Conservation (phyloP, 1,139 yeast genomes). For the Hansenula anomala region DNA sequence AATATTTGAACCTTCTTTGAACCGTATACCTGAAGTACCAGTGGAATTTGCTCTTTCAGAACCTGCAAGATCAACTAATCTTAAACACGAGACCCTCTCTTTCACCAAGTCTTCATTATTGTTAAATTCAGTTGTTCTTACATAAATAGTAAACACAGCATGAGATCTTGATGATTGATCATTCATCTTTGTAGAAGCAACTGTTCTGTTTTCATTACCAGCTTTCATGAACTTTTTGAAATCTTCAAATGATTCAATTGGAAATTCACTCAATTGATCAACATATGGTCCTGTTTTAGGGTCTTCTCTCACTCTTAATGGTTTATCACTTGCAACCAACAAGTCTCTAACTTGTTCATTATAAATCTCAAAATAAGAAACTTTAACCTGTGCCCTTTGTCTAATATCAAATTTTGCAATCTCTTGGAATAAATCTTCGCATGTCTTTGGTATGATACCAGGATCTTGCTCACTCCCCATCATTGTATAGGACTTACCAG, state of each 20-base stretch:
- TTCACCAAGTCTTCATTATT: slow-evolving; percentile 44
- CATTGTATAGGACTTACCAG: slow-evolving; percentile 74
- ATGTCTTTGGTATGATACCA: slow-evolving; percentile 59
- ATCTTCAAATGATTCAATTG: slow-evolving; percentile 39
- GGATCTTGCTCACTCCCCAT: slow-evolving; percentile 52
- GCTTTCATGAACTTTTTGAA: slow-evolving; percentile 36
- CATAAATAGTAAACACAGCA: slow-evolving; percentile 62
- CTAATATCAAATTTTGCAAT: slow-evolving; percentile 33
- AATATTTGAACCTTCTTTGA: slow-evolving; percentile 71
- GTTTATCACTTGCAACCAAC: slow-evolving; percentile 28
- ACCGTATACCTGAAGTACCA: slow-evolving; percentile 59
- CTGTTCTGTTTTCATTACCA: slow-evolving; percentile 53
- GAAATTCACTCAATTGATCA: slow-evolving; percentile 51
- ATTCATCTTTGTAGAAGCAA: slow-evolving; percentile 69
- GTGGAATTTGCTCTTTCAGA: slow-evolving; percentile 66
- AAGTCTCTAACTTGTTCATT: slow-evolving; percentile 68
- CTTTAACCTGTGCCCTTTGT: slow-evolving; percentile 46
- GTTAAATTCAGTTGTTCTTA: slow-evolving; percentile 49
- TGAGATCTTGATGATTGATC: slow-evolving; percentile 72
- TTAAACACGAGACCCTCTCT: slow-evolving; percentile 51
- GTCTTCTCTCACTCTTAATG: slow-evolving; percentile 53
- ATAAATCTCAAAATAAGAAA: slow-evolving; percentile 68
- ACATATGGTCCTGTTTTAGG: slow-evolving; percentile 65
- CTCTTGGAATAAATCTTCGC: slow-evolving; percentile 47
- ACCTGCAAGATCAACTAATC: slow-evolving; percentile 79